Percentiles rank a stretch among this genome's conserved stretches.
These are phyloP conservation scores for Tricholoma matsutake DNA, from an alignment of 768 basidiomycete species.

Conservation along the genomic window DNA sequence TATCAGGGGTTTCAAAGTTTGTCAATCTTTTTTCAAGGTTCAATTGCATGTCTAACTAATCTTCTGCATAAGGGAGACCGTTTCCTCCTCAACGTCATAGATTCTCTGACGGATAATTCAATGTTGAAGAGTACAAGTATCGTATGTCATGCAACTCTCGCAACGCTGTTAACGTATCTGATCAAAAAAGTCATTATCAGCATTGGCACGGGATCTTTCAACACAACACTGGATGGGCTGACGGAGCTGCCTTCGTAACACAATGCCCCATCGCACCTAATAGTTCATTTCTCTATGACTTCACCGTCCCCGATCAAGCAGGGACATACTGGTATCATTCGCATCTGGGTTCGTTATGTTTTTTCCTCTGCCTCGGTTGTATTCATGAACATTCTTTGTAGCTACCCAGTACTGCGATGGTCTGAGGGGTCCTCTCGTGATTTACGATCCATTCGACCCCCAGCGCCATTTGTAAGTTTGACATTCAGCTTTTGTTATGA, in stretches of 20 bases:
- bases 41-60: not conserved
- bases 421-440: too few species aligned
- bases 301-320: slow-evolving; percentile 9
- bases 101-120: slow-evolving; percentile 22
- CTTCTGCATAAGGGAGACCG: not conserved
- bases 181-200: slow-evolving; percentile 1
- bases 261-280: slow-evolving; percentile 38
- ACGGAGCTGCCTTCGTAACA: slow-evolving; percentile 33
- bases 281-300: slow-evolving; percentile 32
- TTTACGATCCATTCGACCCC: too few species aligned
- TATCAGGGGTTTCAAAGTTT: not conserved
- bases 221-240: slow-evolving; percentile 33
- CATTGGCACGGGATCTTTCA: slow-evolving; percentile 46
- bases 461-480: too few species aligned
- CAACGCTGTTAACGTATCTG: not conserved
- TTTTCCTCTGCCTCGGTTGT: too few species aligned
- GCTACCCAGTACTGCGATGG: too few species aligned
- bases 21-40: not conserved
- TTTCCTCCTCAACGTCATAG: not conserved
- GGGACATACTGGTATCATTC: too few species aligned
- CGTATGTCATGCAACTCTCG: slow-evolving; percentile 2
- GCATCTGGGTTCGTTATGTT: too few species aligned
- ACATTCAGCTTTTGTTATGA: too few species aligned
- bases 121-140: slow-evolving; percentile 18
- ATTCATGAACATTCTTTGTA: too few species aligned